Conservation (phyloP, 2,329 filamentous ascomycete genomes). For the Myriosclerotinia curreyana region DNA sequence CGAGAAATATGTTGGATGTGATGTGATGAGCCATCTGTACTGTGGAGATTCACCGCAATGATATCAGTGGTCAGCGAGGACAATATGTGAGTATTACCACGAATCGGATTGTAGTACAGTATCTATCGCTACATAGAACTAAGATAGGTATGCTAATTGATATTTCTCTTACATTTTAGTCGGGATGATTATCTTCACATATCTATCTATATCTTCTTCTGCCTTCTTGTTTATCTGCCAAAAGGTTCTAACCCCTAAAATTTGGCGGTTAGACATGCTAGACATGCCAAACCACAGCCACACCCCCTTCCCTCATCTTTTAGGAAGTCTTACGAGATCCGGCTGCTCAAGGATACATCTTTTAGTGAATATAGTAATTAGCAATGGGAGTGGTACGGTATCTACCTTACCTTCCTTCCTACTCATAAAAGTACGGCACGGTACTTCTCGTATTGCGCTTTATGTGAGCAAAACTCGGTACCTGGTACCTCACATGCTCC, state of each 20-base stretch:
- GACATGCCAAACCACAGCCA: neutral
- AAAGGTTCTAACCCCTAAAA: neutral
- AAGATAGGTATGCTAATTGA: neutral
- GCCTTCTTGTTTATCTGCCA: neutral
- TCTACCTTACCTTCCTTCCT: neutral
- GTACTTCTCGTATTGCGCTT: conserved; percentile 10
- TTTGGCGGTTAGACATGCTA: neutral
- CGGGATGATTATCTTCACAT: neutral
- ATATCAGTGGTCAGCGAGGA: neutral
- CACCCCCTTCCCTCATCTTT: neutral
- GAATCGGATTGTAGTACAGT: neutral
- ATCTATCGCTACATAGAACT: neutral
- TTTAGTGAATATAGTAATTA: neutral
- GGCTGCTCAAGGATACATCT: neutral
- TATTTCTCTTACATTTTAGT: neutral
- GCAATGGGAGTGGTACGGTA: neutral
- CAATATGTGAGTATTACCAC: neutral
- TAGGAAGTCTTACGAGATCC: conserved; percentile 2
- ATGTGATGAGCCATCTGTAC: neutral
- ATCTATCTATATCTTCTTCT: neutral
- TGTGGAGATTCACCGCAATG: neutral
- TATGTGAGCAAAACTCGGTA: neutral
- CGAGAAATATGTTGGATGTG: neutral
- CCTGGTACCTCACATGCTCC: neutral
- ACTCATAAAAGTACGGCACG: neutral